Evolutionary conservation across 2,329 filamentous ascomycete species (phyloP), one percentile per base, ranked within the genome.

Genomic region (Colletotrichum ledebouriae): DNA sequence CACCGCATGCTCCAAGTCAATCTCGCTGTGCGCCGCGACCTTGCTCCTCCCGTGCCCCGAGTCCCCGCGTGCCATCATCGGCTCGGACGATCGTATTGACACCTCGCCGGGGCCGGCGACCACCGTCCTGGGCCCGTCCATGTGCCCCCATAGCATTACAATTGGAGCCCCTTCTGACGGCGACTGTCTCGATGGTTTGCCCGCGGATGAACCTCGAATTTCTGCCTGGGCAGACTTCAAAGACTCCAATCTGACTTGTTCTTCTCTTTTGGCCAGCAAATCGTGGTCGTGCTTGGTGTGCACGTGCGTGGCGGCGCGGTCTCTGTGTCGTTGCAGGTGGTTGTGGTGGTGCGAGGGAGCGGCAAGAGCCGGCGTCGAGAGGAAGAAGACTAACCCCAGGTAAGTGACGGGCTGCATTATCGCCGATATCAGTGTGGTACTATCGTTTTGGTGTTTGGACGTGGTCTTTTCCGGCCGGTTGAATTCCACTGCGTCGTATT

Each of bases 261-360:
- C 65, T 17, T 20, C 15, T 44, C 49, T 22, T 39, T 55, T 59
- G 7, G 25, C 15, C 6, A 66, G 9, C 34, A 56, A 9, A 10
- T 17, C 29, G 42, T 69, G 55, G 12, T 56, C 41, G 17, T 66
- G 56, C 33, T 41, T 66, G 12, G 50, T 56, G 49, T 66, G 66
- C 3, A 61, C 61, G n/a, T 69, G 66, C 50, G 56, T 69, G 11
- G 61, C 61, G 29, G 34, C 59, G 22, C 59, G 64, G 15, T 59
- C 53, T 60, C 67, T 59, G 37, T 69, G 66, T 22, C 66, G 66
- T 22, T 69, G 63, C 11, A 67, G 57, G 39, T 69, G 67, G 25
- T 42, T 62, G 58, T 67, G 67, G 20, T 59, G 63, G 20, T 63
- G 29, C 15, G 63, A 67, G 5, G 67, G 67, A 11, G 67, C 67